Evolutionary conservation across 1,284 basidiomycete species (phyloP), one percentile per base, ranked within the genome.

Genomic region (Tilletia indica): DNA sequence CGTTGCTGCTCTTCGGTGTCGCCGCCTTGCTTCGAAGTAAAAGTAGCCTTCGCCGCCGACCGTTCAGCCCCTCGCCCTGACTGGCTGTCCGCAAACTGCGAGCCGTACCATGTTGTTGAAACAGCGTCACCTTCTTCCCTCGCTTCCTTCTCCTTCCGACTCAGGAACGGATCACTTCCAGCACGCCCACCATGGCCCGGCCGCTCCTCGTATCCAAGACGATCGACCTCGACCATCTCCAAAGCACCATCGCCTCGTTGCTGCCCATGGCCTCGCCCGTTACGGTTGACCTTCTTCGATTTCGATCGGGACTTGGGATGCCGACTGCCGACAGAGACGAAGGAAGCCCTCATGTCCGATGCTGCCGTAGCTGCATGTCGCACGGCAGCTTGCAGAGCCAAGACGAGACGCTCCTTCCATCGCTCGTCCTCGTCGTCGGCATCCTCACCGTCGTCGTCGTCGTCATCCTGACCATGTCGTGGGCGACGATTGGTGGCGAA

Each of bases 91-190:
- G 21, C 8, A 94, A 88, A 68, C 88, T 84, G 16, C 86, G 86
- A 31, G 91, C 92, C 72, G 87, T 88, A 68, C 90, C 91, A 94
- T 19, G 1, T 89, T 89, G 89, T 88, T 0, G 91, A 0, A 89
- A 87, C 74, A 78, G 56, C 3, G 12, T 47, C 25, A n/a, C 38
- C 21, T 5, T 48, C 47, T 34, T 19, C 21, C 4, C 68, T 21
- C 12, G 64, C 25, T 4, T 36, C 39, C 49, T 45, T 45, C 14
- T 9, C 42, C 9, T 45, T 45, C 42, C 14, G 42, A 45, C 14
- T 8, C 42, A 45, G 14, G 9, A 8, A 45, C 42, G 42, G 42
- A 9, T 45, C 14, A 45, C 25, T 31, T 2, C 42, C 42, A 14
- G 42, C 9, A 14, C 42, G 42, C 9, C 14, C 42, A 8, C 6